Conservation (phyloP, 306 rosid genomes). For the Coriaria nepalensis region DNA sequence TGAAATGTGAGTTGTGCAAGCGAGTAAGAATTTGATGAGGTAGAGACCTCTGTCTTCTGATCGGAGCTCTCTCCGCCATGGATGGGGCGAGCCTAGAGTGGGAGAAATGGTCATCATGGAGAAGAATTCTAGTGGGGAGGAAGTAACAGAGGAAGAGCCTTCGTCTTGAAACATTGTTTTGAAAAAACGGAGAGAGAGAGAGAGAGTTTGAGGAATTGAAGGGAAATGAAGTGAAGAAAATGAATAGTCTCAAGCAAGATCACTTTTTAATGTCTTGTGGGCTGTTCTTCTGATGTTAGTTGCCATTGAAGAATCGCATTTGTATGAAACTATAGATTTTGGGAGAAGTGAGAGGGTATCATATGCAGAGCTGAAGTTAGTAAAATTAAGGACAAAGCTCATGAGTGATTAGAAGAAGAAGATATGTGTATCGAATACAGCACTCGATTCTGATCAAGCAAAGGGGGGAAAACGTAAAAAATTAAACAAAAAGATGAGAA, state of each 20-base stretch:
- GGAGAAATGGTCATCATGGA: slow-evolving; percentile 60
- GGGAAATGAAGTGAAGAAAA: neutral
- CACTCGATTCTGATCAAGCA: neutral
- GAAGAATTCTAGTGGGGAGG: slow-evolving; percentile 44
- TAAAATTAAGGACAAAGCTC: too few relatives aligned
- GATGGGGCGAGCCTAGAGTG: slow-evolving; percentile 52
- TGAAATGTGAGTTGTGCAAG: slow-evolving; percentile 79
- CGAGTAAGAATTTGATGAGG: slow-evolving; percentile 56
- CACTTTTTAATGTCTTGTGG: too few relatives aligned
- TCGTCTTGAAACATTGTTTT: slow-evolving; percentile 52
- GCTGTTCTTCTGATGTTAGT: too few relatives aligned
- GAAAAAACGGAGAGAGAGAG: slow-evolving; percentile 17
- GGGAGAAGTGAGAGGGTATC: too few relatives aligned
- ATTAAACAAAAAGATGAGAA: slow-evolving; percentile 3
- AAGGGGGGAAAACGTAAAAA: slow-evolving; percentile 5
- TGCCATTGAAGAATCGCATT: too few relatives aligned
- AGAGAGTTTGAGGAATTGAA: slow-evolving; percentile 5
- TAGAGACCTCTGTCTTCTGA: slow-evolving; percentile 73
- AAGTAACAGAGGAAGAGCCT: slow-evolving; percentile 55
- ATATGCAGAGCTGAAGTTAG: too few relatives aligned
- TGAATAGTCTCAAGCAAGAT: too few relatives aligned
- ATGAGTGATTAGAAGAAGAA: too few relatives aligned
- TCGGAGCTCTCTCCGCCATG: slow-evolving; percentile 59
- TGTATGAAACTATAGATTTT: too few relatives aligned
- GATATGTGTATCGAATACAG: too few relatives aligned